These are phyloP conservation scores for Hypoxylon sp. DNA, from an alignment of 2,329 filamentous ascomycete genomes.

Conservation along the genomic window DNA sequence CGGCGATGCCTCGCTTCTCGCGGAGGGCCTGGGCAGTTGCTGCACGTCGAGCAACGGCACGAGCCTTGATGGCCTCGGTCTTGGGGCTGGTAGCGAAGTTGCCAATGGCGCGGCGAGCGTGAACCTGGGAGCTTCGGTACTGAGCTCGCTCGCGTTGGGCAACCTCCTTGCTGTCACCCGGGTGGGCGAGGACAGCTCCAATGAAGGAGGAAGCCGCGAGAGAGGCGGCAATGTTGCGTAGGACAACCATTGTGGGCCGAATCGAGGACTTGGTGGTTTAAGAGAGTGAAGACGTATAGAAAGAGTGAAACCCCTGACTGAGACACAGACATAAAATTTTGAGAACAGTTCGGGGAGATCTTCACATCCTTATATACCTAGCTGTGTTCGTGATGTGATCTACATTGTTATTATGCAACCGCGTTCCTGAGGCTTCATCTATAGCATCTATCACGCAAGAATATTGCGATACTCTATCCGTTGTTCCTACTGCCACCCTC, in stretches of 20 bases:
- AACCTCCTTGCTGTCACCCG: conserved; percentile 47
- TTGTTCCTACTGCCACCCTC: conserved; percentile 28
- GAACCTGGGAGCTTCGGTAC: conserved; percentile 46
- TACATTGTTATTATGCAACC: conserved; percentile 12
- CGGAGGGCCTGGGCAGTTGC: conserved; percentile 49
- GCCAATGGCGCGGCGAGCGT: conserved; percentile 49
- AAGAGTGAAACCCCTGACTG: conserved; percentile 26
- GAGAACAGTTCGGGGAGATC: conserved; percentile 6
- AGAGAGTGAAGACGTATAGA: conserved; percentile 15
- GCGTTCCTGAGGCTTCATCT: conserved; percentile 5
- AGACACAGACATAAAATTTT: conserved; percentile 8
- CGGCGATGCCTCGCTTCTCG: conserved; percentile 46
- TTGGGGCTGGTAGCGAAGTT: conserved; percentile 49
- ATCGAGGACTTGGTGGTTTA: background rate
- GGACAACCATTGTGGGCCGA: conserved; percentile 40
- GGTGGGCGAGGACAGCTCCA: conserved; percentile 48
- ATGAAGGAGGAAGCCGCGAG: conserved; percentile 39
- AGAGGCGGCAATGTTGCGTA: conserved; percentile 39
- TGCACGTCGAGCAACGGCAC: conserved; percentile 50
- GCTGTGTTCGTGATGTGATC: conserved; percentile 15
- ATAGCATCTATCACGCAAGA: conserved; percentile 19
- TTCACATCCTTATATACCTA: conserved; percentile 33
- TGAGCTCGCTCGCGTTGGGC: conserved; percentile 45
- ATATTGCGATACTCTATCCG: conserved; percentile 14
- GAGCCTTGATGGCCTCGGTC: conserved; percentile 49